Conservation (phyloP, 805 yeast species). For the Jamesozyma gamospora region DNA sequence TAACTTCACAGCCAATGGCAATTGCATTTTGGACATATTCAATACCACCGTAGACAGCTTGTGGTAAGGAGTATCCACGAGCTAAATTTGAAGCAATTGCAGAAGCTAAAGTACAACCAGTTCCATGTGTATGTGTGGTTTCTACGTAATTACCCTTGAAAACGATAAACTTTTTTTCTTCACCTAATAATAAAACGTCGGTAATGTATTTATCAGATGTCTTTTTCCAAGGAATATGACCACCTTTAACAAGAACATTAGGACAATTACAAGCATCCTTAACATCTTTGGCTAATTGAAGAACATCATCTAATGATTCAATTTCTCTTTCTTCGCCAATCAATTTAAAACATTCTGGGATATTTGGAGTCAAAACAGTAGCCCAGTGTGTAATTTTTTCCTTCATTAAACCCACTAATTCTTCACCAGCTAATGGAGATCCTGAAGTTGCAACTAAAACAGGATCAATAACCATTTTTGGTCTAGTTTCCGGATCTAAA, state of each 20-base stretch:
- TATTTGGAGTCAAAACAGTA: conserved; percentile 64
- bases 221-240: conserved; percentile 48
- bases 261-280: conserved; percentile 34
- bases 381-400: conserved; percentile 44
- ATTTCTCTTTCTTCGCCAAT: conserved; percentile 24
- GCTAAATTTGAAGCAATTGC: conserved; percentile 72
- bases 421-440: conserved; percentile 38
- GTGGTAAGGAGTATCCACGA: conserved; percentile 35
- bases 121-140: conserved; percentile 67
- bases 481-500: conserved; percentile 25
- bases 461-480: conserved; percentile 61
- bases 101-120: conserved; percentile 83
- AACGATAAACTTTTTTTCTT: conserved; percentile 29
- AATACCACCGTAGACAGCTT: conserved; percentile 48
- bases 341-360: conserved; percentile 48
- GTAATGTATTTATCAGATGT: conserved; percentile 30
- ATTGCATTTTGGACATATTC: conserved; percentile 62
- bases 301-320: conserved; percentile 33
- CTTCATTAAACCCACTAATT: conserved; percentile 32
- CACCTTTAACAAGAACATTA: conserved; percentile 68
- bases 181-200: conserved; percentile 45
- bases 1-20: conserved; percentile 32
- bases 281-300: conserved; percentile 32
- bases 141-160: conserved; percentile 38
- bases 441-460: conserved; percentile 82